These are phyloP conservation scores for Trichomonas gallinae DNA, from an alignment of 208 protist species.

Conservation along the genomic window DNA sequence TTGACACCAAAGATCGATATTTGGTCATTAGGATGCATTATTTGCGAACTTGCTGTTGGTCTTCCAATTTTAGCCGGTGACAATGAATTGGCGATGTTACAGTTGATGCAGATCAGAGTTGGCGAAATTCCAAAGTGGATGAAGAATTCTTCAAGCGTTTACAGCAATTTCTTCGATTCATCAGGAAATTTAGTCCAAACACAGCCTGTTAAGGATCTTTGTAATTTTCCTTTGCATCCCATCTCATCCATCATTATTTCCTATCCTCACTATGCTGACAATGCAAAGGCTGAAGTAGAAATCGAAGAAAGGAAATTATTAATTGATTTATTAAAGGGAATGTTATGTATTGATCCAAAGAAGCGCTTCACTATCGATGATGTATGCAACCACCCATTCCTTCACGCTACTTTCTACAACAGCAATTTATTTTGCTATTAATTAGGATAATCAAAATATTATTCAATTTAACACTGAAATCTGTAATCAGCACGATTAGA, in stretches of 20 bases:
- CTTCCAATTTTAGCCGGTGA: conserved; percentile 61
- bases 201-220: neutral
- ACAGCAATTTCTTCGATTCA: neutral
- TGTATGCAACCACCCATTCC: neutral
- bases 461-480: too few relatives aligned
- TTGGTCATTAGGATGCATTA: conserved; percentile 89
- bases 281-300: neutral
- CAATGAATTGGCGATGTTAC: neutral
- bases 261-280: neutral
- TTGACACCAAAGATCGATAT: conserved; percentile 81
- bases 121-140: neutral
- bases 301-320: neutral
- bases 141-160: neutral
- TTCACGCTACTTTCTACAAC: neutral
- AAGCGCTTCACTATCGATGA: neutral
- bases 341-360: neutral
- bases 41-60: conserved; percentile 66
- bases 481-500: neutral
- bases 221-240: neutral
- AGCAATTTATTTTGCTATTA: neutral
- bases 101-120: neutral
- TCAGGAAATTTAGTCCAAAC: neutral
- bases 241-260: neutral
- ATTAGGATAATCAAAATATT: too few relatives aligned
- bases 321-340: neutral